Evolutionary conservation across 2,329 filamentous ascomycete species (phyloP), one percentile per base, ranked within the genome.

Genomic region (Ascosphaera aggregata): DNA sequence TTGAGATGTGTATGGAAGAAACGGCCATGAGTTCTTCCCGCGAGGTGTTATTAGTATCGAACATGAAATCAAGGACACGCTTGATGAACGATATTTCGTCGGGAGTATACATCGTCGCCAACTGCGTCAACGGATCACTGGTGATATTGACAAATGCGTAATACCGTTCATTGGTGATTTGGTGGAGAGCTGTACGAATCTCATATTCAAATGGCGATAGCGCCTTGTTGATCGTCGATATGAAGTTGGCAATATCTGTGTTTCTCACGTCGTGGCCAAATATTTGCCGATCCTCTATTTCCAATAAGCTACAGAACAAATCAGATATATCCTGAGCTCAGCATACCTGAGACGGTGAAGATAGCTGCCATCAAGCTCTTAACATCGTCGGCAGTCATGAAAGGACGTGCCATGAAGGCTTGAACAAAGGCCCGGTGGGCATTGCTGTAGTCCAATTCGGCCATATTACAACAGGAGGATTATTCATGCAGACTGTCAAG

Each of bases 1-100:
- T 75, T 39, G 79, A 63, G 2, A 85, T 85, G 49, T 93, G 75
- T 54, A 82, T 81, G 35, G 71, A 68, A 9, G 73, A 78, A 2
- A 95, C 62, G 2, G 80, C 84, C 69, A 94, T 76, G 18, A 82
- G 69, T 57, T 98, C 86, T 49, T 74, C 71, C n/a, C 72, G 65
- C 7, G 64, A 66, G 0, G 75, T 81, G 52, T 95, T 95, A 60
- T 82, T 74, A 16, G 71, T 77, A 45, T 91, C 81, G 52, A 95
- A 98, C 71, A 98, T 92, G 48, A 70, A 73, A 54, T 94, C 85
- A 1, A 98, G 68, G 2, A 94, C 55, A 7, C 89, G 68, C 57
- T 91, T 89, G 40, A 95, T 71, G 53, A 82, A 98, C 0, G 79
- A 73, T 22, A 95, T 80, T 60, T 95, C 85, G 47, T 93, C 84